Percentiles rank a stretch among this genome's conserved stretches.
phyloP scores from a whole-genome alignment of 352 stramenopile genomes.

The Pythium volutum region DNA sequence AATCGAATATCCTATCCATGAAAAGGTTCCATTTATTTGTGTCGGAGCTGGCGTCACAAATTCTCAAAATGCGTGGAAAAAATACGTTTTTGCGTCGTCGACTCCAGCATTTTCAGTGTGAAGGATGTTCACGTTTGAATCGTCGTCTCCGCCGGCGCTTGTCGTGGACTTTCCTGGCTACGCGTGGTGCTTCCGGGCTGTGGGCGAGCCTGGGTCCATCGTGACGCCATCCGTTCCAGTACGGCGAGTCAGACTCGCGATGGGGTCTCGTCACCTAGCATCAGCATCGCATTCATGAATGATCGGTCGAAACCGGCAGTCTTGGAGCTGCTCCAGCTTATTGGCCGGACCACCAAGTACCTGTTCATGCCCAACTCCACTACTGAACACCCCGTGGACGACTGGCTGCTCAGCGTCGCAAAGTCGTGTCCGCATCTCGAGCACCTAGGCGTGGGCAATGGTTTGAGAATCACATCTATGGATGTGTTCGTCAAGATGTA shows the following conservation, averaged over 20 bases:
- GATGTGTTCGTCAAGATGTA: slow-evolving; percentile 3
- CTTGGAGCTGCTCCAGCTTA: slow-evolving; percentile 4
- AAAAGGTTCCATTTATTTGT: no score
- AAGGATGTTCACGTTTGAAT: no score
- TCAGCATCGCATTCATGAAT: slow-evolving; percentile 3
- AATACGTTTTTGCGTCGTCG: no score
- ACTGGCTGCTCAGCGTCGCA: neutral
- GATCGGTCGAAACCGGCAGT: neutral
- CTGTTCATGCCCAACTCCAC: slow-evolving; percentile 1
- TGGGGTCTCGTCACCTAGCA: neutral
- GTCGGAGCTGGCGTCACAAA: no score
- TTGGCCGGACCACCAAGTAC: neutral
- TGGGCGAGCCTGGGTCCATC: neutral
- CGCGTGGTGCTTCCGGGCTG: neutral
- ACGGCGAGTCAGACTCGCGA: neutral
- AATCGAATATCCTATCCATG: no score
- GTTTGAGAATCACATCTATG: slow-evolving; percentile 5
- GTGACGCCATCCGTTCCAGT: neutral
- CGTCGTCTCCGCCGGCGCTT: no score
- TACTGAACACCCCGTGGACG: neutral
- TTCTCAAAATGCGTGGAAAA: no score
- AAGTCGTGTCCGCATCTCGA: neutral
- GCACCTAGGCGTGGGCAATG: neutral
- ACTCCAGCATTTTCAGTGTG: no score
- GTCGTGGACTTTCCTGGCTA: no score